Evolutionary conservation across 257 asterid species (phyloP), one percentile per base, ranked within the genome.

Genomic region (Solanum virginianum): DNA sequence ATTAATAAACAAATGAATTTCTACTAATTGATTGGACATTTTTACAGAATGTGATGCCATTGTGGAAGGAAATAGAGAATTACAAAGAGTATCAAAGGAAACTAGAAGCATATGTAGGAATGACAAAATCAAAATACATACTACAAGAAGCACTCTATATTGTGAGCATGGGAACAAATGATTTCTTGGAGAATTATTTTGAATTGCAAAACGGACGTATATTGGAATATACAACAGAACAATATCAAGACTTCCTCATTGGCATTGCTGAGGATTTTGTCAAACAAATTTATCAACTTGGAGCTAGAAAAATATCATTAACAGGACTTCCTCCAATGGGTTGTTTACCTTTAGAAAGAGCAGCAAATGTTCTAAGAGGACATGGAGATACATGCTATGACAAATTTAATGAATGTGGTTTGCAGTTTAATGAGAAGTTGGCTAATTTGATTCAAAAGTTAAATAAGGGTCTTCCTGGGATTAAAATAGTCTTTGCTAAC

Each of bases 281-380:
- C 8, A 90, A 80, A 84, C 90, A 93, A 4, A 84, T 96, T 7
- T 94, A 96, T 81, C 74, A 51, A 0, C 32, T 94, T 74, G 99
- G 99, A 7, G 98, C 97, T 6, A 88, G 98, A 3, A 94, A 95
- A 79, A 91, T 95, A 49, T 89, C 92, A 4, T 70, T 95, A 15
- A 89, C 94, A 11, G 98, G 96, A 75, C 91, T 95, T 18, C 98
- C 98, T 2, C 99, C 98, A 26, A 95, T 95, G 98, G 99, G 99
- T 17, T 95, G 99, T 85, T 80, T 95, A 66, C 99, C 98, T 9
- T 39, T 95, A 82, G 99, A 95, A 89, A 92, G 98, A 87, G 85
- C 94, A 22, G 90, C 92, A 2, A 94, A 92, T 41, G 90, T 85
- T 55, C 45, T 96, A 4, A 87, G 88, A 72, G 98, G 99, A 20